A percentile compares a stretch with the other conserved stretches of the same genome.
Evolutionary conservation across 306 rosid genomes (phyloP).

Genomic region (Prunus dulcis): DNA sequence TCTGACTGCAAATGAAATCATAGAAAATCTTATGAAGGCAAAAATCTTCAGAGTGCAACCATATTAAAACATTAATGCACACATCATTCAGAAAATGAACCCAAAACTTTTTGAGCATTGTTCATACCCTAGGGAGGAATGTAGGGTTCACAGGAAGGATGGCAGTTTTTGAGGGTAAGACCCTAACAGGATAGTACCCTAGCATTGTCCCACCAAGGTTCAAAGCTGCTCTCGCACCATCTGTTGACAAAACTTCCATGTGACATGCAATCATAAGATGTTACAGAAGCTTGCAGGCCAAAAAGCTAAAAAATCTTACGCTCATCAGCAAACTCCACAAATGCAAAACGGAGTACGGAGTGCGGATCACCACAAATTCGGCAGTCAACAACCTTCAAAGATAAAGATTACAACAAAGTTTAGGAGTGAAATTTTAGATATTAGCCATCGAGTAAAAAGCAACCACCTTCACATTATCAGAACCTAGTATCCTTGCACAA

Average conservation of each 20-base stretch:
- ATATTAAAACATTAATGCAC: neutral
- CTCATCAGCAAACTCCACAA: constrained; percentile 95
- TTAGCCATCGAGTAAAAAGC: neutral
- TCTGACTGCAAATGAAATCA: constrained; percentile 60
- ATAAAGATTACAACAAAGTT: constrained; percentile 15
- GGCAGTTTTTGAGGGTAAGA: constrained; percentile 96
- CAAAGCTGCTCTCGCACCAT: constrained; percentile 84
- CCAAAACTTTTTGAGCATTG: constrained; percentile 13
- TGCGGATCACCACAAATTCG: constrained; percentile 98
- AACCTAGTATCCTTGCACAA: neutral
- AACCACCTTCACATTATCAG: neutral
- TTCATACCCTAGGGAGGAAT: constrained; percentile 87
- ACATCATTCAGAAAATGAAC: neutral
- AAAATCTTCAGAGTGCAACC: constrained; percentile 3
- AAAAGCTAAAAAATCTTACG: constrained; percentile 44
- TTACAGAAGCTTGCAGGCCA: constrained; percentile 9
- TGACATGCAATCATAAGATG: constrained; percentile 15
- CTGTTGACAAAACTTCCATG: constrained; percentile 47
- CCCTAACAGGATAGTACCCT: constrained; percentile 92
- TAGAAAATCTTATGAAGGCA: constrained; percentile 15
- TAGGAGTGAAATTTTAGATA: neutral
- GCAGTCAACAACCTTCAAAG: constrained; percentile 86
- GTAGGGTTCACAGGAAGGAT: constrained; percentile 98
- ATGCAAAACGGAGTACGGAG: constrained; percentile 96
- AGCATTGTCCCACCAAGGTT: constrained; percentile 91